Conservation (phyloP, 345 rosid species). For the Populus alba region DNA sequence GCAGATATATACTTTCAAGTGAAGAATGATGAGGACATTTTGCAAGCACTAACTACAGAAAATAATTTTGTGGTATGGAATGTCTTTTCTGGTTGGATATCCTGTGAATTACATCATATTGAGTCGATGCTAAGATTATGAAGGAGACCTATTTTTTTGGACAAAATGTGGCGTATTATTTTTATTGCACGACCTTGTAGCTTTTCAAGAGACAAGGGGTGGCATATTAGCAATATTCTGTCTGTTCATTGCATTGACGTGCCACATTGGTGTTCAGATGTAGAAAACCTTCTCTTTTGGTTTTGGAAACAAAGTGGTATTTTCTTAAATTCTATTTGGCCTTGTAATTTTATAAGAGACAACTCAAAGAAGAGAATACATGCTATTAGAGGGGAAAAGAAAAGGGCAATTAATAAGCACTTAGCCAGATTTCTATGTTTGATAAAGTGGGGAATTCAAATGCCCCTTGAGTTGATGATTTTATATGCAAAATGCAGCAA, state of each 20-base stretch:
- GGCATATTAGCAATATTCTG: not conserved
- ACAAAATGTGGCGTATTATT: not conserved
- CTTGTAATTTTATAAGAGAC: not conserved
- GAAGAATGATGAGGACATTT: conserved; percentile 73
- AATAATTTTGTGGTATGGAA: conserved; percentile 69
- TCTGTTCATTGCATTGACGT: not conserved
- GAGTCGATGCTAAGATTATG: not conserved
- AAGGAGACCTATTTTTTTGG: not conserved
- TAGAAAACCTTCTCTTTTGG: not conserved
- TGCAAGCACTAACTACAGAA: conserved; percentile 63
- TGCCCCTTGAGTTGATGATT: conserved; percentile 5
- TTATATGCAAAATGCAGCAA: conserved; percentile 62
- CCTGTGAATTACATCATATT: not conserved
- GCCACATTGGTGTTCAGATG: not conserved
- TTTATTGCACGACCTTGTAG: not conserved
- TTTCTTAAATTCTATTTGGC: not conserved
- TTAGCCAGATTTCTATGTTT: not conserved
- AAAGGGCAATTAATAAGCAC: not conserved
- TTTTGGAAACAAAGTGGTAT: not conserved
- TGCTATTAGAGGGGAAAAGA: not conserved
- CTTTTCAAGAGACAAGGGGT: not conserved
- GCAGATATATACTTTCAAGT: conserved; percentile 87
- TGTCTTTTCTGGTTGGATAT: conserved; percentile 9
- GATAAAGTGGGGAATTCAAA: not conserved
- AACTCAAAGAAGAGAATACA: not conserved